These are phyloP conservation scores for Austroboletus sp. DNA, from an alignment of 1,284 basidiomycete species.

Conservation along the genomic window DNA sequence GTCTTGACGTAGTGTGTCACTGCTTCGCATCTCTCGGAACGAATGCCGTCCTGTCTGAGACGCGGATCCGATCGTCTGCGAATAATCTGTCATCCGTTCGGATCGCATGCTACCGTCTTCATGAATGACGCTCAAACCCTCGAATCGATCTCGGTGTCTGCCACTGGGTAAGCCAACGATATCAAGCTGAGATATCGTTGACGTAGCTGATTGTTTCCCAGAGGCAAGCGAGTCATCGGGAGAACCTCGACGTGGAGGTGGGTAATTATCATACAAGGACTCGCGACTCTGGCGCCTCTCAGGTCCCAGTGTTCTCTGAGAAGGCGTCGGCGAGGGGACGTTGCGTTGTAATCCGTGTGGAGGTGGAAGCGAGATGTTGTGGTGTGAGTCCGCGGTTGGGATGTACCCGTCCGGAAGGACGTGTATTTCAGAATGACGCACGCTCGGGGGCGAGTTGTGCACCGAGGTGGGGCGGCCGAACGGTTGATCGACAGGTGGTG, in stretches of 20 bases:
- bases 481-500: constrained; percentile 8
- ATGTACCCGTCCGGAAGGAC: constrained; percentile 28
- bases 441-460: constrained; percentile 17
- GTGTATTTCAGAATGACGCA: constrained; percentile 12
- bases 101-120: constrained; percentile 36
- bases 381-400: constrained; percentile 20
- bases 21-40: constrained; percentile 16
- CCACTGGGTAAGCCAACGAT: constrained; percentile 32
- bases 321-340: constrained; percentile 29
- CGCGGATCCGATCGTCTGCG: constrained; percentile 16
- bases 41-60: constrained; percentile 14
- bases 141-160: constrained; percentile 26
- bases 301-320: constrained; percentile 19
- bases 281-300: constrained; percentile 24
- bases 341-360: constrained; percentile 26
- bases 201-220: constrained; percentile 27
- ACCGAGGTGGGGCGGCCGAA: constrained; percentile 16
- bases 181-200: constrained; percentile 39
- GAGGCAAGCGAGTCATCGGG: constrained; percentile 30
- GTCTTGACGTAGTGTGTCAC: constrained; percentile 19
- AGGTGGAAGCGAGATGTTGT: constrained; percentile 27
- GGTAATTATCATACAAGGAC: constrained; percentile 21
- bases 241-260: constrained; percentile 22
- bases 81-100: constrained; percentile 22
- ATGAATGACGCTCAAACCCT: constrained; percentile 35